These are phyloP conservation scores for Scheffersomyces segobiensis DNA, from an alignment of 1,139 yeast genomes.

Conservation along the genomic window DNA sequence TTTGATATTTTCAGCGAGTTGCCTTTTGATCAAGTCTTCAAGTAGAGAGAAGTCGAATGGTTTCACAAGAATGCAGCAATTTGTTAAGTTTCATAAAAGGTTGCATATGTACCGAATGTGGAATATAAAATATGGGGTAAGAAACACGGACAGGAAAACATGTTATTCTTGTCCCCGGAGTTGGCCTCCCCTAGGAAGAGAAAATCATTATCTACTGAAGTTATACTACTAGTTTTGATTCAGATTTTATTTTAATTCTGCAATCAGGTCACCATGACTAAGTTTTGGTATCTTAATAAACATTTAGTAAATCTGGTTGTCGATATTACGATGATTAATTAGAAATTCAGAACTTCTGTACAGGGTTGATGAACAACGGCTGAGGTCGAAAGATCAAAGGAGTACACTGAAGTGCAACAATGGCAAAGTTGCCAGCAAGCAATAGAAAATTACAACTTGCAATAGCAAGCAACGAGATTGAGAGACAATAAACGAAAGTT, in stretches of 20 bases:
- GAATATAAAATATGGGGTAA: not conserved
- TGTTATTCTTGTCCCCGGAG: not conserved
- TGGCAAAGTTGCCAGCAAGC: too few relatives aligned
- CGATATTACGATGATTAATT: too few relatives aligned
- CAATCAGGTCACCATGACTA: not conserved
- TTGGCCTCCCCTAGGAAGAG: not conserved
- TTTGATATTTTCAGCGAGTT: conserved; percentile 28
- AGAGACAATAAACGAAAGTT: too few relatives aligned
- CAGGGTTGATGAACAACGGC: not conserved
- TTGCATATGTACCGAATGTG: not conserved
- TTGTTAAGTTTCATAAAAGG: not conserved
- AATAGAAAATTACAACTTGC: too few relatives aligned
- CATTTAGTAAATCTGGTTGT: not conserved
- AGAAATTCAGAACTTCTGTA: not conserved
- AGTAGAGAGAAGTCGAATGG: not conserved
- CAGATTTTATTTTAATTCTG: not conserved
- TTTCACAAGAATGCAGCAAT: not conserved
- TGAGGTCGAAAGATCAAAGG: too few relatives aligned
- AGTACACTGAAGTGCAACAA: too few relatives aligned
- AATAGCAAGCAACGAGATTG: too few relatives aligned
- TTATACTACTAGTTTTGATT: too few relatives aligned
- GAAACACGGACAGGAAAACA: not conserved
- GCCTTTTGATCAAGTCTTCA: conserved; percentile 20
- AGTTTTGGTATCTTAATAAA: not conserved
- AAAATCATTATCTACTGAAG: not conserved